Percentiles rank a stretch among this genome's conserved stretches.
Conservation (phyloP, 2,329 filamentous ascomycete species). For the Balansia obtecta region DNA sequence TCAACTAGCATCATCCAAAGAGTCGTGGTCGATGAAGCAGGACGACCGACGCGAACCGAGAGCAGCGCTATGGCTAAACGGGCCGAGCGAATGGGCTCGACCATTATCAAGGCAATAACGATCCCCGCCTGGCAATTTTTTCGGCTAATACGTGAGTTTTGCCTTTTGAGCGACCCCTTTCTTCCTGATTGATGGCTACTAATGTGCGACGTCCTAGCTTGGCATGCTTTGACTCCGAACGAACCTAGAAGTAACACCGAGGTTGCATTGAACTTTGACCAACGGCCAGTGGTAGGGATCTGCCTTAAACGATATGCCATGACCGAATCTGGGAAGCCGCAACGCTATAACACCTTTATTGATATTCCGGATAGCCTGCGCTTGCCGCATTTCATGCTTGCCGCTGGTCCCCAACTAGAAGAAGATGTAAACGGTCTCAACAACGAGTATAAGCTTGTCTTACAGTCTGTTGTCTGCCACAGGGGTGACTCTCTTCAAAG, state of each 20-base stretch:
- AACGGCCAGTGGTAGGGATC: slow-evolving; percentile 78
- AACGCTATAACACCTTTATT: slow-evolving; percentile 67
- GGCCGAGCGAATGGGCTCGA: slow-evolving; percentile 33
- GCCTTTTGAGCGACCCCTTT: background rate
- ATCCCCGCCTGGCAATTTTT: slow-evolving; percentile 99
- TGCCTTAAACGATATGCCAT: slow-evolving; percentile 81
- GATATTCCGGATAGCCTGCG: slow-evolving; percentile 78
- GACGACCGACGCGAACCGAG: slow-evolving; percentile 30
- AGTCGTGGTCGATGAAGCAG: slow-evolving; percentile 40
- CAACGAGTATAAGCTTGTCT: slow-evolving; percentile 83
- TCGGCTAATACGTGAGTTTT: slow-evolving; percentile 66
- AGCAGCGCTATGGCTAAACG: slow-evolving; percentile 28
- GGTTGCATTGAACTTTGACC: slow-evolving; percentile 77
- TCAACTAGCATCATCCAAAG: slow-evolving; percentile 51
- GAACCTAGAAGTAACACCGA: slow-evolving; percentile 57
- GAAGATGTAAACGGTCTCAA: slow-evolving; percentile 50
- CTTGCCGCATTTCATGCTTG: slow-evolving; percentile 75
- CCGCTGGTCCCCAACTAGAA: slow-evolving; percentile 56
- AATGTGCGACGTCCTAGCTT: slow-evolving; percentile 41
- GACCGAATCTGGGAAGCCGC: slow-evolving; percentile 53
- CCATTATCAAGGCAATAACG: slow-evolving; percentile 65
- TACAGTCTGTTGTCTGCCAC: slow-evolving; percentile 90
- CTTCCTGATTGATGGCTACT: background rate
- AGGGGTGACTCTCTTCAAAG: slow-evolving; percentile 74
- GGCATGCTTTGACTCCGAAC: slow-evolving; percentile 55